Conservation (phyloP, 1,284 basidiomycete genomes). For the Boletus semigastroideus region DNA sequence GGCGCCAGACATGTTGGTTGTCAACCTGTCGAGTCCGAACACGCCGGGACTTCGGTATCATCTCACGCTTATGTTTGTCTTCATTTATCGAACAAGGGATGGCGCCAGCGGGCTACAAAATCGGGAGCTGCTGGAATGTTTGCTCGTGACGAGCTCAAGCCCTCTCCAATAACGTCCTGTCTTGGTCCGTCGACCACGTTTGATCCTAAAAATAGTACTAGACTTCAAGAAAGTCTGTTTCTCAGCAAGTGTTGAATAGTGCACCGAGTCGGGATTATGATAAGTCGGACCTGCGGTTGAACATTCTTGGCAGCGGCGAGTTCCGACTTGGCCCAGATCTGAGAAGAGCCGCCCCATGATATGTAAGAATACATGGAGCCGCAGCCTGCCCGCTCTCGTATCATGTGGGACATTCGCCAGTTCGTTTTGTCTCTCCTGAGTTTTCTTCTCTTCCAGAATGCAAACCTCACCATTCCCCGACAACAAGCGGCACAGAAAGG, state of each 20-base stretch:
- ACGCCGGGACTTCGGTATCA: slow-evolving; percentile 83
- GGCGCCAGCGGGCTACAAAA: slow-evolving; percentile 74
- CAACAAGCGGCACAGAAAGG: slow-evolving; percentile 6
- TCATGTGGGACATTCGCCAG: slow-evolving; percentile 14
- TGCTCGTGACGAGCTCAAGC: slow-evolving; percentile 73
- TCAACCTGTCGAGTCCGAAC: slow-evolving; percentile 90
- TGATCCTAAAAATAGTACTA: slow-evolving; percentile 94
- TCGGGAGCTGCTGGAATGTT: slow-evolving; percentile 67
- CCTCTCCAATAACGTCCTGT: slow-evolving; percentile 41
- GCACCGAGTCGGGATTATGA: no score
- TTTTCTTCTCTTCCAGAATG: slow-evolving; percentile 16
- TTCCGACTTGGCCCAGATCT: no score
- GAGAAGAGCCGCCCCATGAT: no score
- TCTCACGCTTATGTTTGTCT: neutral
- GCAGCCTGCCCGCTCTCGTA: neutral
- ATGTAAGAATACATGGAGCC: no score
- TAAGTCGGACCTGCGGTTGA: no score
- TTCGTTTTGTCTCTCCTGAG: slow-evolving; percentile 13
- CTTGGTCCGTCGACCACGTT: slow-evolving; percentile 73
- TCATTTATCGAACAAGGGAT: no score
- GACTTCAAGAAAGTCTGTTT: slow-evolving; percentile 66
- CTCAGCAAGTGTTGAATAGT: neutral
- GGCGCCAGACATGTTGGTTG: slow-evolving; percentile 80
- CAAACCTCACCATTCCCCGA: neutral
- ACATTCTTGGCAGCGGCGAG: no score